Conservation (phyloP, 1,284 basidiomycete genomes). For the Stygiomarasmius scandens region DNA sequence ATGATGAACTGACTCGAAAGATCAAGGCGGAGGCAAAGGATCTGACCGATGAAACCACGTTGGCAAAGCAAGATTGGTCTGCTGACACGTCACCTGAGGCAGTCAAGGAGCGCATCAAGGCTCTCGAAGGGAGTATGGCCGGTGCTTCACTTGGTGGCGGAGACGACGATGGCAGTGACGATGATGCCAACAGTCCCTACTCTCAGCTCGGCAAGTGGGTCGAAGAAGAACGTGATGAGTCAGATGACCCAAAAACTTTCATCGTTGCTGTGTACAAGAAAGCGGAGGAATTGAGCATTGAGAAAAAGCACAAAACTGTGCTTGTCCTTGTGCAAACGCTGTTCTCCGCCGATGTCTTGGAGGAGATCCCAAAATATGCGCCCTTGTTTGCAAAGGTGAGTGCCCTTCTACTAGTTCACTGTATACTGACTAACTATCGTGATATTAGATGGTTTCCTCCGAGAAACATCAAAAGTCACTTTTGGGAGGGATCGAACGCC, state of each 20-base stretch:
- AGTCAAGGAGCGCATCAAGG: slow-evolving; percentile 84
- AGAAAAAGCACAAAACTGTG: slow-evolving; percentile 94
- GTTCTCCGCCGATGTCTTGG: slow-evolving; percentile 78
- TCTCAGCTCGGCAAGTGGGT: slow-evolving; percentile 86
- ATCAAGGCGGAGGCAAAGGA: slow-evolving; percentile 87
- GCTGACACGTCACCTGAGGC: slow-evolving; percentile 92
- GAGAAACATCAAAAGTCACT: slow-evolving; percentile 97
- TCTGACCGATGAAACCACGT: slow-evolving; percentile 60
- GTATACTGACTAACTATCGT: slow-evolving; percentile 3
- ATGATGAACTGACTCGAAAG: slow-evolving; percentile 81
- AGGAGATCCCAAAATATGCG: slow-evolving; percentile 76
- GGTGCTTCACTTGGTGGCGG: slow-evolving; percentile 53
- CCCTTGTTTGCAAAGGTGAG: slow-evolving; percentile 83
- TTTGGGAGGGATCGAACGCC: slow-evolving; percentile 86
- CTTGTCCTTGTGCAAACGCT: slow-evolving; percentile 87
- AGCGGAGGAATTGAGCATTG: slow-evolving; percentile 90
- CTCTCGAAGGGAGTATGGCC: slow-evolving; percentile 70
- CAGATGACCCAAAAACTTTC: slow-evolving; percentile 45
- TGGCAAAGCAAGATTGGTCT: slow-evolving; percentile 84
- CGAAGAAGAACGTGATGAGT: slow-evolving; percentile 70
- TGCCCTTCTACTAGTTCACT: background rate
- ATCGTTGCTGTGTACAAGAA: slow-evolving; percentile 83
- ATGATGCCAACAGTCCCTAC: slow-evolving; percentile 88
- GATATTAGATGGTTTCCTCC: slow-evolving; percentile 64
- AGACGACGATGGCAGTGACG: slow-evolving; percentile 86